These are phyloP conservation scores for Trichophyton equinum DNA, from an alignment of 2,329 filamentous ascomycete genomes.

Conservation along the genomic window DNA sequence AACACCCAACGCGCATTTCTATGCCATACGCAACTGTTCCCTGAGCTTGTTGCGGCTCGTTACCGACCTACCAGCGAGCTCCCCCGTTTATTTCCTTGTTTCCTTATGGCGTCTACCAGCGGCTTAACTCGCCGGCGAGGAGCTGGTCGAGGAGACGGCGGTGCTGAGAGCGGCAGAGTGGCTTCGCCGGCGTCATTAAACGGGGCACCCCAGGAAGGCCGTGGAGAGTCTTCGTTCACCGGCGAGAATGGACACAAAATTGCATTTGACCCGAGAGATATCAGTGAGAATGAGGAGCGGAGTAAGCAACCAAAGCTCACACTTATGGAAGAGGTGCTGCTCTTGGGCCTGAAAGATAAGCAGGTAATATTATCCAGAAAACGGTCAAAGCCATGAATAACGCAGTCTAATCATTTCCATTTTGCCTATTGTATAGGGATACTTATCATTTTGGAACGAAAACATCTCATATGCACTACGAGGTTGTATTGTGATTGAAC, in stretches of 20 bases:
- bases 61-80: slow-evolving; percentile 4
- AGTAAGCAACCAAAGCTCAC: slow-evolving; percentile 98
- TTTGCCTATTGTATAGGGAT: slow-evolving; percentile 50
- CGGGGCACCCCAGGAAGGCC: slow-evolving; percentile 44
- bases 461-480: slow-evolving; percentile 97
- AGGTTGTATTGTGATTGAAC: slow-evolving; percentile 95
- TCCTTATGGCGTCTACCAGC: slow-evolving; percentile 53
- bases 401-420: not conserved
- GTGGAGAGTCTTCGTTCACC: slow-evolving; percentile 71
- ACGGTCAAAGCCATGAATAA: not conserved
- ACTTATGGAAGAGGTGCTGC: slow-evolving; percentile 93
- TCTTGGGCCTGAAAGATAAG: slow-evolving; percentile 95
- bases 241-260: slow-evolving; percentile 96
- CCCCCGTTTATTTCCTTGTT: slow-evolving; percentile 12
- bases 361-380: slow-evolving; percentile 50
- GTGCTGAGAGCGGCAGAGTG: slow-evolving; percentile 49
- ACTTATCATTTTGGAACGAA: slow-evolving; percentile 99
- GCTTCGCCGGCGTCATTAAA: slow-evolving; percentile 50
- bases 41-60: slow-evolving; percentile 11
- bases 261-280: slow-evolving; percentile 91
- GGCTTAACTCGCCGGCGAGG: slow-evolving; percentile 60
- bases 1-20: not conserved
- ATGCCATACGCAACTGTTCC: slow-evolving; percentile 8
- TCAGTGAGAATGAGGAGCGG: slow-evolving; percentile 89
- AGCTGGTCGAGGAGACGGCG: slow-evolving; percentile 51